Base-by-base conservation (phyloP, 2,329 filamentous ascomycete genomes). In the Pyrenochaeta sp. region DNA sequence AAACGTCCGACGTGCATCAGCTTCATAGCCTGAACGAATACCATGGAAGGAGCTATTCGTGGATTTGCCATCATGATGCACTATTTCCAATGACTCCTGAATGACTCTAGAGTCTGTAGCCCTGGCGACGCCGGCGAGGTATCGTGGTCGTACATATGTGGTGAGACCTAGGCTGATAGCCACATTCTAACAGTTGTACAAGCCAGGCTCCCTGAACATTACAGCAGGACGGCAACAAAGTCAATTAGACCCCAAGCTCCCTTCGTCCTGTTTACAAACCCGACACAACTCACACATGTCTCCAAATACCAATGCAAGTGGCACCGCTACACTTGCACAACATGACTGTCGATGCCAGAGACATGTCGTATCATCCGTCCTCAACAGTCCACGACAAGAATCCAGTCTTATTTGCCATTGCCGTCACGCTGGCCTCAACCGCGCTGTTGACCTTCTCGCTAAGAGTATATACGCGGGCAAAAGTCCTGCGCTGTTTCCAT, bases 401-500 rank as follows among this genome's bases (percentile, higher is more conserved):
- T 1, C 50, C 54, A 26, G 50, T 57, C 9, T 71, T 77, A 19
- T 61, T 78, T 46, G 71, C 64, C 20, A 73, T 74, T 40, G 72
- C 72, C 28, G 58, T 71, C 24, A 61, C 70, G 22, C 64, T 77
- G 44, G 71, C 71, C 17, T 65, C 63, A 7, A 48, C 74, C 42
- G 74, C 76, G 11, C 63, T 72, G 4, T 58, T 77, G 27, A 65
- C 63, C 13, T 75, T 76, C 18, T 41, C 66, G 17, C 61, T 73
- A 39, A 72, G 77, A 44, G 49, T 73, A 10, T 78, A 74, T 41
- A 79, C 79, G 30, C 73, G 77, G 52, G 62, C 44, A 30, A 65
- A 64, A 36, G 71, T 80, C 58, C 72, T 80, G 36, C 75, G 71
- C 19, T 76, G 72, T 36, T 68, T 76, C 34, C 77, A 75, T n/a